phyloP scores from a whole-genome alignment of 2,329 filamentous ascomycete species.

The Sporothrix dimorphospora region DNA sequence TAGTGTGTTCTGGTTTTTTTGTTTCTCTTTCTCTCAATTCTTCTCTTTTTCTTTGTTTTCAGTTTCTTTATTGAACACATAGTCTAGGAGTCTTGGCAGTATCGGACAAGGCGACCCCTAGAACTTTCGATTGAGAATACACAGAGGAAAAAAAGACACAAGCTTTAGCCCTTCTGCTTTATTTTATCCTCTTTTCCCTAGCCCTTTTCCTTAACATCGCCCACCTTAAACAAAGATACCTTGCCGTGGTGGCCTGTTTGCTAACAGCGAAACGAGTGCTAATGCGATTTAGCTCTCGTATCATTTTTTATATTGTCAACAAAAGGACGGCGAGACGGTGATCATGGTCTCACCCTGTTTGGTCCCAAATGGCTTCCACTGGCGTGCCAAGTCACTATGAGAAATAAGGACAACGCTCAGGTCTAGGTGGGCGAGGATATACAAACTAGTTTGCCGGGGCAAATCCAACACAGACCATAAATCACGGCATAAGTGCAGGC shows the following conservation, averaged over 20 bases:
- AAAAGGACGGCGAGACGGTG: not conserved
- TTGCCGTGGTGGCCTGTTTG: not conserved
- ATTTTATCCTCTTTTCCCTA: not conserved
- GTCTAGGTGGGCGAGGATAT: too few relatives aligned
- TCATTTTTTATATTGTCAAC: not conserved
- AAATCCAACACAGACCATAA: not conserved
- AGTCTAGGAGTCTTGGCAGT: not conserved
- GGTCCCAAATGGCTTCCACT: too few relatives aligned
- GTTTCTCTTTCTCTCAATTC: not conserved
- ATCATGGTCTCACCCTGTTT: not conserved
- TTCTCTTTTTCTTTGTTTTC: not conserved
- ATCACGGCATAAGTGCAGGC: constrained; percentile 2
- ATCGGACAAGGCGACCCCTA: too few relatives aligned
- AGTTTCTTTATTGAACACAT: not conserved
- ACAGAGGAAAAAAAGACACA: not conserved
- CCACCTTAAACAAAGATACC: not conserved
- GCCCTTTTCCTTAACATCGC: not conserved
- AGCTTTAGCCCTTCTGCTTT: not conserved
- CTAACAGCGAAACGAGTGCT: not conserved
- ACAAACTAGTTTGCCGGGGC: not conserved
- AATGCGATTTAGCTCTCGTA: not conserved
- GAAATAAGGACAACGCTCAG: not conserved
- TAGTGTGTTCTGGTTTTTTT: not conserved
- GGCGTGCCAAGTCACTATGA: not conserved
- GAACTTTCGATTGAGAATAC: too few relatives aligned